These are phyloP conservation scores for Protea cynaroides DNA, from an alignment of 164 flowering plant species.

Conservation along the genomic window DNA sequence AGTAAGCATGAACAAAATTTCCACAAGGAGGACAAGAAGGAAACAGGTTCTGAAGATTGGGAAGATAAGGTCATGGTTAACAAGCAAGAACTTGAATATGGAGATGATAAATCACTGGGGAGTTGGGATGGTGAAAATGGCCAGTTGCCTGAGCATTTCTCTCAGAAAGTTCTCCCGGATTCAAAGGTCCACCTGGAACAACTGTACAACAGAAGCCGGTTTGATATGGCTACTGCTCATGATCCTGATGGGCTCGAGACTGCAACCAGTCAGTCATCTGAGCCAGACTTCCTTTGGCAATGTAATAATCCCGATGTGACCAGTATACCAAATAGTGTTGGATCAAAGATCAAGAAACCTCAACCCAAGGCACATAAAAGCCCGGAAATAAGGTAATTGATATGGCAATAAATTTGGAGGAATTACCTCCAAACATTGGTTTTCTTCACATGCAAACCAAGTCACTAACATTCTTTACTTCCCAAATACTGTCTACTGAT, in stretches of 20 bases:
- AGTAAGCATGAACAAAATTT: conserved; percentile 31
- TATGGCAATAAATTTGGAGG: neutral
- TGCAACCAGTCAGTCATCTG: conserved; percentile 90
- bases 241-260: conserved; percentile 76
- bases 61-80: conserved; percentile 95
- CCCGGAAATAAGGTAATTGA: conserved; percentile 53
- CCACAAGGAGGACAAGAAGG: conserved; percentile 55
- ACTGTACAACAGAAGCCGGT: conserved; percentile 29
- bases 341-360: conserved; percentile 45
- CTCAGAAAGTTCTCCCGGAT: conserved; percentile 56
- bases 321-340: conserved; percentile 35
- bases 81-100: conserved; percentile 46
- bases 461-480: neutral
- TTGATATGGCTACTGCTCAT: conserved; percentile 40
- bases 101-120: conserved; percentile 30
- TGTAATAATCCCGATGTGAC: conserved; percentile 59
- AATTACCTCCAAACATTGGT: neutral
- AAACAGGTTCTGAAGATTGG: conserved; percentile 65
- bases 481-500: conserved; percentile 11
- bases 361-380: conserved; percentile 36
- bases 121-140: conserved; percentile 52
- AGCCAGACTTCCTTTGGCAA: conserved; percentile 82
- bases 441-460: neutral
- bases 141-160: conserved; percentile 35
- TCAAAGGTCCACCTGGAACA: conserved; percentile 46